Conservation (phyloP, 371 early-diverging fungal genomes). For the Actinomortierella ambigua region DNA sequence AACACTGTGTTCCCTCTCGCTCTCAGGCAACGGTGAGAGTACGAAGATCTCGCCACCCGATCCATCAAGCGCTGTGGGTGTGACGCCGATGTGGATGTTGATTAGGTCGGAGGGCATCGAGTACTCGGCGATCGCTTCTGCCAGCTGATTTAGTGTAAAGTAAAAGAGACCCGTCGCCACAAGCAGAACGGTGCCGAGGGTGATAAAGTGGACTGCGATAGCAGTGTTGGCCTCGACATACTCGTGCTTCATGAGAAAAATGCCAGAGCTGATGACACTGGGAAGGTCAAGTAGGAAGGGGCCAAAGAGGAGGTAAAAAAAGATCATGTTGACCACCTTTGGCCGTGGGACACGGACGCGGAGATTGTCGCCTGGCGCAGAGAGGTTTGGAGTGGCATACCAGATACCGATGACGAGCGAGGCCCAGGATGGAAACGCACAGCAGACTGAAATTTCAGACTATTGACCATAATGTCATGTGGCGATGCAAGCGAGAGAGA, state of each 20-base stretch:
- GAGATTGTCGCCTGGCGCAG: slow-evolving; percentile 30
- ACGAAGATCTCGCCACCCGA: slow-evolving; percentile 20
- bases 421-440: slow-evolving; percentile 46
- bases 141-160: slow-evolving; percentile 36
- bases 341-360: slow-evolving; percentile 33
- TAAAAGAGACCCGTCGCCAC: slow-evolving; percentile 34
- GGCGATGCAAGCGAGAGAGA: not conserved
- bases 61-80: slow-evolving; percentile 10
- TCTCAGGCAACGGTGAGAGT: slow-evolving; percentile 29
- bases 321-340: slow-evolving; percentile 29
- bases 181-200: slow-evolving; percentile 30
- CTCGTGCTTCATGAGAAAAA: slow-evolving; percentile 28
- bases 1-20: slow-evolving; percentile 22
- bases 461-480: not conserved
- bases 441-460: slow-evolving; percentile 46
- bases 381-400: slow-evolving; percentile 46
- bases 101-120: slow-evolving; percentile 35
- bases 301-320: slow-evolving; percentile 40
- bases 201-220: slow-evolving; percentile 38
- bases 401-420: slow-evolving; percentile 45
- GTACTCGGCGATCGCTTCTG: slow-evolving; percentile 38
- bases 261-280: slow-evolving; percentile 46
- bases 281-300: slow-evolving; percentile 43
- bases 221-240: slow-evolving; percentile 42
- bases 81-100: slow-evolving; percentile 22